These are phyloP conservation scores for Corylus avellana DNA, from an alignment of 306 rosid species.

Conservation along the genomic window DNA sequence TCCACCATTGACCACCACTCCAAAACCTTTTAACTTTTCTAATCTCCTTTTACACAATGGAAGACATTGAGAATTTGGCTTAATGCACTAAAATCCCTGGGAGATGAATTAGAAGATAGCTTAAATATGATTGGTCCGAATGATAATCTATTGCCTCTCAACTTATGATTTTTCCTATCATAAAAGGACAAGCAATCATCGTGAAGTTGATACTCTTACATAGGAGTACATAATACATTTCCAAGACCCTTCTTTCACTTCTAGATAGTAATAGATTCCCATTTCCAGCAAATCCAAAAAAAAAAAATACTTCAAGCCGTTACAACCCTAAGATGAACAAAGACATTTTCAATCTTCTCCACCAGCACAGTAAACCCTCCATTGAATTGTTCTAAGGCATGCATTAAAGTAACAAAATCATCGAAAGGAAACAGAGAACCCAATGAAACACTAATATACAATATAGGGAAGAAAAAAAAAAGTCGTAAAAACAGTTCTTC, in stretches of 20 bases:
- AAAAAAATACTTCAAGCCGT: background rate
- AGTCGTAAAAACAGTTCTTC: background rate
- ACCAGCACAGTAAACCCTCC: background rate
- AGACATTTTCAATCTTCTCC: background rate
- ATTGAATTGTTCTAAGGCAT: background rate
- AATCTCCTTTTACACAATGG: too few relatives aligned
- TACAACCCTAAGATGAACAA: background rate
- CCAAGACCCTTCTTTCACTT: background rate
- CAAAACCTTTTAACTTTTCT: too few relatives aligned
- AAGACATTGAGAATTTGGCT: too few relatives aligned
- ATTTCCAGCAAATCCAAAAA: background rate
- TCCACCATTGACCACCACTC: too few relatives aligned
- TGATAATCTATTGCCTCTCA: background rate
- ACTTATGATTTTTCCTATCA: background rate
- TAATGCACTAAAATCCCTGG: background rate
- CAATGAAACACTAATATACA: background rate
- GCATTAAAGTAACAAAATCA: background rate
- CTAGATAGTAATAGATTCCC: background rate
- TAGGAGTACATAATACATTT: too few relatives aligned
- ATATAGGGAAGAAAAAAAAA: slow-evolving; percentile 8
- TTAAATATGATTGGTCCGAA: background rate
- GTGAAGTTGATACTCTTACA: background rate
- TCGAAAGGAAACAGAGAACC: background rate
- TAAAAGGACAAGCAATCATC: background rate
- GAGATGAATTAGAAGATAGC: background rate